These are phyloP conservation scores for Fomitopsis pinicola DNA, from an alignment of 1,284 basidiomycete species.

Conservation along the genomic window DNA sequence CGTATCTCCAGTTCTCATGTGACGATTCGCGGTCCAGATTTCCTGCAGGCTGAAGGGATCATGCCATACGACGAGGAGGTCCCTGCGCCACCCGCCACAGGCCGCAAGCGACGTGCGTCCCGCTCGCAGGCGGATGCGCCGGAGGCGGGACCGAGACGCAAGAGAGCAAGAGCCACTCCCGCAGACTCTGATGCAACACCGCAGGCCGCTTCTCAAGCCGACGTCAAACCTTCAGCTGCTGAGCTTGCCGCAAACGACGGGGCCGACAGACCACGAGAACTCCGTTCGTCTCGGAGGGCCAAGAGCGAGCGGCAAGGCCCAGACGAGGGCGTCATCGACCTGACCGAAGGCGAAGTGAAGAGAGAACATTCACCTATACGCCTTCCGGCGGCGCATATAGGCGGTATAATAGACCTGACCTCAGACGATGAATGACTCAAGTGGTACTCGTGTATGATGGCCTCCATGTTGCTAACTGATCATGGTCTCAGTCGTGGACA, in stretches of 20 bases:
- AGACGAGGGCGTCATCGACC: not conserved
- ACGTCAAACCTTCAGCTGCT: not conserved
- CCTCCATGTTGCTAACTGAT: too few species aligned
- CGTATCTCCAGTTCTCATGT: not conserved
- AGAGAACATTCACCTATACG: not conserved
- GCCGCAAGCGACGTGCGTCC: not conserved
- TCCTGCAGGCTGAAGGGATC: constrained; percentile 5
- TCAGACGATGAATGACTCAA: not conserved
- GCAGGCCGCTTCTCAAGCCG: not conserved
- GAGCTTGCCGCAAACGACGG: not conserved
- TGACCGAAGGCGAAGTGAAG: not conserved
- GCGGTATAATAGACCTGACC: not conserved
- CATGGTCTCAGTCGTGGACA: too few species aligned
- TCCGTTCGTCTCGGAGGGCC: not conserved
- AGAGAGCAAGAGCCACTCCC: not conserved
- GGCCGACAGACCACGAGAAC: too few species aligned
- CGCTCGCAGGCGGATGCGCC: not conserved
- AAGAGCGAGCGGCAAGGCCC: not conserved
- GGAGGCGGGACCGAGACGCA: not conserved
- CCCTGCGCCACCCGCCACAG: too few species aligned
- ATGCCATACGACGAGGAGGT: not conserved
- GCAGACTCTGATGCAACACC: not conserved
- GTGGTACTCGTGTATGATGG: not conserved
- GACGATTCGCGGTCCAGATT: not conserved
- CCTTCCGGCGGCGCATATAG: not conserved